Percentiles rank a stretch among this genome's conserved stretches.
phyloP scores from a whole-genome alignment of 345 rosid species.

The Lenwebbia sp. region DNA sequence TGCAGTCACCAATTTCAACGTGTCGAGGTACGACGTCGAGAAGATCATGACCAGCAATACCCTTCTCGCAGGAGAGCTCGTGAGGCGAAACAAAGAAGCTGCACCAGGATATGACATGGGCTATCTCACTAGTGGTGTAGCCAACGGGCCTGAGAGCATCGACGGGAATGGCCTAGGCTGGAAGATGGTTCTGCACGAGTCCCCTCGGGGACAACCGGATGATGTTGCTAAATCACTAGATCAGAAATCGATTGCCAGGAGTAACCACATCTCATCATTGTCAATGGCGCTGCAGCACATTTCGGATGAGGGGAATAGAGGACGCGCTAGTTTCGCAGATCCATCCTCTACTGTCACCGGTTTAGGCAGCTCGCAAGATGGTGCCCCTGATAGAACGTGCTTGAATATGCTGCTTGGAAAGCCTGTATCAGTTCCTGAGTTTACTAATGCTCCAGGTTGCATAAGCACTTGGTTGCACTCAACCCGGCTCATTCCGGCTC shows the following conservation, averaged over 20 bases:
- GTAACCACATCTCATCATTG: not conserved
- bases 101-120: not conserved
- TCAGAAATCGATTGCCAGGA: not conserved
- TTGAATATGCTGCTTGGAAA: not conserved
- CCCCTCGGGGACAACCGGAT: not conserved
- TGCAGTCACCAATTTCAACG: conserved; percentile 74
- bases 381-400: not conserved
- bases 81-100: conserved; percentile 34
- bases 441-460: not conserved
- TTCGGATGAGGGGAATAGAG: not conserved
- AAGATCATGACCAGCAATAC: conserved; percentile 55
- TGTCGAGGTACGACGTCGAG: conserved; percentile 51
- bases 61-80: conserved; percentile 52
- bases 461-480: not conserved
- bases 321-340: not conserved
- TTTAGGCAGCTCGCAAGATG: conserved; percentile 23
- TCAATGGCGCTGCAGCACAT: not conserved
- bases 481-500: not conserved
- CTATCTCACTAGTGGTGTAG: not conserved
- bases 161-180: not conserved
- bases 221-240: not conserved
- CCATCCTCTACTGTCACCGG: conserved; percentile 46
- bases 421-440: not conserved
- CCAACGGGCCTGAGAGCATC: not conserved
- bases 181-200: not conserved